Conservation (phyloP, 257 asterid species). For the Striga asiatica region DNA sequence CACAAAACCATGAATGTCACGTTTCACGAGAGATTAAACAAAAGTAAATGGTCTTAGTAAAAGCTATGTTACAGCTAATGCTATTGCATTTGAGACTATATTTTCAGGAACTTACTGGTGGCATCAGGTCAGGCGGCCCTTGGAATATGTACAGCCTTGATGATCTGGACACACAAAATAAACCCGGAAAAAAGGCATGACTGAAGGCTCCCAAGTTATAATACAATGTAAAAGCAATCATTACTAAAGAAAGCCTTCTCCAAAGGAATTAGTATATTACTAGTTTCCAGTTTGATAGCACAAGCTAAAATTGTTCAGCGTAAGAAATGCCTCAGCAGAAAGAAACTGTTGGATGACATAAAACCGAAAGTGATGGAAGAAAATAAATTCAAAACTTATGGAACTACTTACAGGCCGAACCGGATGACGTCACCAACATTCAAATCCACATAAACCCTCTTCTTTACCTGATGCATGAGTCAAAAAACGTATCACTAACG, state of each 20-base stretch:
- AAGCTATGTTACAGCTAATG: background rate
- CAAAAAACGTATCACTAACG: conserved; percentile 14
- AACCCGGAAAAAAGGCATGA: conserved; percentile 5
- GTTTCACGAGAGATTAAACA: background rate
- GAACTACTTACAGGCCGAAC: conserved; percentile 80
- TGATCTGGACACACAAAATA: conserved; percentile 39
- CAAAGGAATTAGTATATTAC: background rate
- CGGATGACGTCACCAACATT: conserved; percentile 93
- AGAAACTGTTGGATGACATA: background rate
- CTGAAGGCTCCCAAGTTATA: background rate
- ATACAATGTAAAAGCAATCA: background rate
- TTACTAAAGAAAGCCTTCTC: conserved; percentile 4
- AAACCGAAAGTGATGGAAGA: background rate
- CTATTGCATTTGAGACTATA: background rate
- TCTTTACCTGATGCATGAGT: conserved; percentile 44
- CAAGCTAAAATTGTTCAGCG: background rate
- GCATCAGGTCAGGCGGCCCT: conserved; percentile 94
- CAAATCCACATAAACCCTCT: conserved; percentile 68
- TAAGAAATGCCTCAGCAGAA: background rate
- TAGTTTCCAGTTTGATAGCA: background rate
- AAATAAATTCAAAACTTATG: conserved; percentile 8
- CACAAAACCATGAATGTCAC: background rate
- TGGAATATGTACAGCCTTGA: conserved; percentile 84
- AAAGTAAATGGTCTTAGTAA: background rate
- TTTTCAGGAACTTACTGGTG: conserved; percentile 43